These are phyloP conservation scores for Trichophyton schoenleinii DNA, from an alignment of 2,329 filamentous ascomycete species.

Conservation along the genomic window DNA sequence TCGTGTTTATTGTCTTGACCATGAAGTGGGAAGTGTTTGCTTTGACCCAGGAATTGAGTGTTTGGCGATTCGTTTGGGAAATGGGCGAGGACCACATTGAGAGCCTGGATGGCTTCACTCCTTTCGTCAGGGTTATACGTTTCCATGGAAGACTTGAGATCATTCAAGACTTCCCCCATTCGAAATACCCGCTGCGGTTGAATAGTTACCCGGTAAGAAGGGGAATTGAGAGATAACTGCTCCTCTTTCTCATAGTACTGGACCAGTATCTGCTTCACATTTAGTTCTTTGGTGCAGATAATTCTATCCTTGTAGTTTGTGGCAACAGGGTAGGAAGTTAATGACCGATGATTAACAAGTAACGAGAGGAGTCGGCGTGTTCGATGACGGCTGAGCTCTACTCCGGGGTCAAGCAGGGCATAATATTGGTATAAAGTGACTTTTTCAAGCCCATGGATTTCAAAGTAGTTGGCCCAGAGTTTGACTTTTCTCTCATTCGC, in stretches of 20 bases:
- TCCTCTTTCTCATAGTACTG: conserved; percentile 17
- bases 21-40: conserved; percentile 37
- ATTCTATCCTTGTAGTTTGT: conserved; percentile 31
- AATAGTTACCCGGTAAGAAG: neutral
- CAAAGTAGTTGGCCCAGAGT: conserved; percentile 30
- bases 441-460: conserved; percentile 21
- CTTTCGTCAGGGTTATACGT: conserved; percentile 29
- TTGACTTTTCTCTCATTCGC: conserved; percentile 17
- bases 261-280: conserved; percentile 23
- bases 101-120: conserved; percentile 41
- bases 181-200: neutral
- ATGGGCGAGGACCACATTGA: conserved; percentile 46
- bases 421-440: conserved; percentile 31
- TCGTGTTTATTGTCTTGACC: conserved; percentile 26
- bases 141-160: conserved; percentile 26
- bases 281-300: conserved; percentile 22
- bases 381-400: conserved; percentile 28
- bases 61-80: conserved; percentile 30
- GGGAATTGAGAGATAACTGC: conserved; percentile 20
- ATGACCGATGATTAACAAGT: conserved; percentile 26
- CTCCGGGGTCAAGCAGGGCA: conserved; percentile 21
- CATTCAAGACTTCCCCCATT: conserved; percentile 34
- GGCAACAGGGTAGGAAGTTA: conserved; percentile 22
- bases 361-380: conserved; percentile 37
- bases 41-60: conserved; percentile 30